Conservation (phyloP, 2,329 filamentous ascomycete species). For the Fusarium mundagurra region DNA sequence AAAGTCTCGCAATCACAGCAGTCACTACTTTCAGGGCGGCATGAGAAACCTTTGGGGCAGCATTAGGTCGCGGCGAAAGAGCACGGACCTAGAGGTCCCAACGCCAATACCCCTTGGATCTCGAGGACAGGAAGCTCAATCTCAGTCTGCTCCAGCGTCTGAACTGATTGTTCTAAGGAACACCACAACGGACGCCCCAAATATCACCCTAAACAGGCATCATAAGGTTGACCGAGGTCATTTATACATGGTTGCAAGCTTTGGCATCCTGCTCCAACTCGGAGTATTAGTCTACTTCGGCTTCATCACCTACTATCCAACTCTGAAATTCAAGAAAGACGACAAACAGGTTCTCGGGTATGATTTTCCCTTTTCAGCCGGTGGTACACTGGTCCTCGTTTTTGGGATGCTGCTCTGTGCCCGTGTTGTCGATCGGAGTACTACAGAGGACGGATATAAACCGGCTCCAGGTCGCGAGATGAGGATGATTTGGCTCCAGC, state of each 20-base stretch:
- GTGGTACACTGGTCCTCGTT: conserved; percentile 43
- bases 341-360: background rate
- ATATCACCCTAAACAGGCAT: background rate
- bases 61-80: background rate
- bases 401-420: conserved; percentile 45
- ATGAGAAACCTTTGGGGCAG: background rate
- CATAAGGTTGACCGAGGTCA: background rate
- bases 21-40: no score
- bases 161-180: background rate
- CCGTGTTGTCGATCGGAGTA: conserved; percentile 46
- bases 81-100: background rate
- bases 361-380: conserved; percentile 34
- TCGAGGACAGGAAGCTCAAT: background rate
- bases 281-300: conserved; percentile 35
- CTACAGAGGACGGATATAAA: conserved; percentile 33
- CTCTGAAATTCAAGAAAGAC: background rate
- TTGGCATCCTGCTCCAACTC: conserved; percentile 35
- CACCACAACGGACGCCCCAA: background rate
- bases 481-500: conserved; percentile 46
- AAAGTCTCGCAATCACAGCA: no score
- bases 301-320: conserved; percentile 13
- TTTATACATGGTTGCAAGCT: background rate
- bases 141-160: no score
- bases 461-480: background rate
- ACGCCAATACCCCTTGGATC: background rate